Evolutionary conservation across 345 rosid species (phyloP), one percentile per base, ranked within the genome.

Genomic region (Aurinia saxatilis): DNA sequence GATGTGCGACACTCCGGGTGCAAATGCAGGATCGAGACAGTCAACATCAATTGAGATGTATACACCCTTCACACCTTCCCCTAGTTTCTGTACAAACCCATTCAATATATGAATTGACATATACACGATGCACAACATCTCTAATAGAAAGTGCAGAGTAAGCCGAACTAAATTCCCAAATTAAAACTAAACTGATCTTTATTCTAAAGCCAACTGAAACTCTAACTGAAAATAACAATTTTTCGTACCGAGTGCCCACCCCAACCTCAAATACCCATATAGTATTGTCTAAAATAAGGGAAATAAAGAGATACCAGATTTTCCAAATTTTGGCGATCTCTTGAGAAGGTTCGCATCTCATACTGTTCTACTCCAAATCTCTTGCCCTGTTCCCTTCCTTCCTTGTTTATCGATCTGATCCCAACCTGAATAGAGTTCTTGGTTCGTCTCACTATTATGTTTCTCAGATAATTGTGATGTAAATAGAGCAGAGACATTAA

Each of bases 21-120:
- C 97, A 60, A 93, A 93, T 15, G 97, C 97, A 2, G 99, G 99
- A 72, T 93, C 99, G 1, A 93, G 96, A 74, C 96, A 82, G 79
- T 93, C 96, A 69, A 93, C 91, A 25, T 93, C 97, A 6, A 93
- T 51, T 0, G 97, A 93, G 48, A 93, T 76, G 65, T 93, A 90
- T 15, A 93, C 97, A 2, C 99, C 99, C 63, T 85, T 90, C 67
- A 81, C 96, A 44, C 99, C 96, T 74, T 87, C 96, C 36, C 99
- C 99, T 18, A 93, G 80, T 87, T 93, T 85, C 97, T 93, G 88
- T 59, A 57, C n/a, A 65, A 57, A 50, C n/a, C 46, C 40, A 31
- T 31, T 34, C 53, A 59, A 51, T 50, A 40, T 16, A 42, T 15
- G n/a, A 50, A n/a, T 31, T 38, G 0, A 10, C 8, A 47, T 36